Percentiles rank a stretch among this genome's conserved stretches.
These are phyloP conservation scores for Rhizopogon vulgaris DNA, from an alignment of 768 basidiomycete genomes.

Conservation along the genomic window DNA sequence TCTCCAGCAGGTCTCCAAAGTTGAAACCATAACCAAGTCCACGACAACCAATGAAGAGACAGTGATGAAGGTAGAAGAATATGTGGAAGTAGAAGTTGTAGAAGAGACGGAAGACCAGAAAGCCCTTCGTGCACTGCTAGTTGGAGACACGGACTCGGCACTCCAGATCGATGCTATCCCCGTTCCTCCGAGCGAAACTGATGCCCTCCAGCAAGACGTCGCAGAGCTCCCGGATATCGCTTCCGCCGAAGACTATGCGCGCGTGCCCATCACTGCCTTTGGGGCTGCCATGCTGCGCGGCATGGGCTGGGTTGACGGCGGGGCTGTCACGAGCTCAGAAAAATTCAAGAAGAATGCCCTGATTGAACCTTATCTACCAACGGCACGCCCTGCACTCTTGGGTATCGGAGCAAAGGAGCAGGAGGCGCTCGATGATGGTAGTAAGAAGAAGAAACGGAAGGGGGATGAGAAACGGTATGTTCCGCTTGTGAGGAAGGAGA, in stretches of 20 bases:
- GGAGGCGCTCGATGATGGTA: conserved; percentile 66
- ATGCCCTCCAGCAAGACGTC: conserved; percentile 82
- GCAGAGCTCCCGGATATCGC: conserved; percentile 70
- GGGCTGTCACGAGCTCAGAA: conserved; percentile 54
- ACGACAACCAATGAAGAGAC: conserved; percentile 9
- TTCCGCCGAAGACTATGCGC: conserved; percentile 79
- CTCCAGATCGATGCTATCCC: conserved; percentile 58
- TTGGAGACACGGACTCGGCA: conserved; percentile 34
- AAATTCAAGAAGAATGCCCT: conserved; percentile 49
- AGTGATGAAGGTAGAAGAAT: conserved; percentile 16
- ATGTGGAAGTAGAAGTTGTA: conserved; percentile 24
- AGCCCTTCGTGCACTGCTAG: conserved; percentile 76
- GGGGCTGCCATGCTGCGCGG: conserved; percentile 90
- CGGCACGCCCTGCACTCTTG: conserved; percentile 75
- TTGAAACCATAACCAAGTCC: conserved; percentile 3
- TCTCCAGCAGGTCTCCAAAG: conserved; percentile 38
- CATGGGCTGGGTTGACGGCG: conserved; percentile 93
- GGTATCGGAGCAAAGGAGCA: conserved; percentile 93
- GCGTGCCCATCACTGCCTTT: conserved; percentile 88
- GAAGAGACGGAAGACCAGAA: conserved; percentile 70
- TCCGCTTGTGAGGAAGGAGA: conserved; percentile 73
- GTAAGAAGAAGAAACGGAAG: conserved; percentile 41
- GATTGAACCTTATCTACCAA: conserved; percentile 77
- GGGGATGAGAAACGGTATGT: conserved; percentile 71
- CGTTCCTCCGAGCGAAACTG: conserved; percentile 59